Evolutionary conservation across 2,329 filamentous ascomycete genomes (phyloP).

Genomic region (Cercospora canescens): DNA sequence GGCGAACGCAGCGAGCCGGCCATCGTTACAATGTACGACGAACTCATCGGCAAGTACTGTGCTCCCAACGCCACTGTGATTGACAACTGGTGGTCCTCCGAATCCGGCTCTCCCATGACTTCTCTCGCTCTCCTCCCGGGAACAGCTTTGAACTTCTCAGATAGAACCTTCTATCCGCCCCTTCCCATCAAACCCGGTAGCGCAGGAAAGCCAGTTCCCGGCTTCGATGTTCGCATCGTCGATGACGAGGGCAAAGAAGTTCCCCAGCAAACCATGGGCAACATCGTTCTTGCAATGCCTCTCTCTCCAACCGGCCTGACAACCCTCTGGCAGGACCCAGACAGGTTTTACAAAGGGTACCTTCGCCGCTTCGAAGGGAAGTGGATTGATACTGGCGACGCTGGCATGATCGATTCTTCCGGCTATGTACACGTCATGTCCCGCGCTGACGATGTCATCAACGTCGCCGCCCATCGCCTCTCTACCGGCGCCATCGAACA

Average conservation of each 20-base stretch:
- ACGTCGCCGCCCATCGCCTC: conserved; percentile 90
- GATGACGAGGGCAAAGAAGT: conserved; percentile 77
- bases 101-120: conserved; percentile 68
- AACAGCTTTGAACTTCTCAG: conserved; percentile 56
- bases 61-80: conserved; percentile 63
- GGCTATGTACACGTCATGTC: conserved; percentile 62
- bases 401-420: conserved; percentile 79
- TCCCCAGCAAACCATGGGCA: conserved; percentile 72
- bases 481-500: conserved; percentile 90
- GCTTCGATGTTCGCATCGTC: conserved; percentile 83
- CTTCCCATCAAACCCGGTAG: conserved; percentile 75
- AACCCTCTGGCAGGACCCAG: conserved; percentile 81
- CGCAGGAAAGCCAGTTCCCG: conserved; percentile 87
- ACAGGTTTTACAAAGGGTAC: conserved; percentile 83
- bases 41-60: conserved; percentile 66
- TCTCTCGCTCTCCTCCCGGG: conserved; percentile 65
- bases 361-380: conserved; percentile 75
- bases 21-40: conserved; percentile 79
- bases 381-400: conserved; percentile 91
- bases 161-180: conserved; percentile 46
- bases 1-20: conserved; percentile 87
- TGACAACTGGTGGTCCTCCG: conserved; percentile 75
- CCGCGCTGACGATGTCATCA: conserved; percentile 81
- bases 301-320: conserved; percentile 84
- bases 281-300: conserved; percentile 82